Evolutionary conservation across 192 early-diverging fungal genomes (phyloP), one percentile per base, ranked within the genome.

Genomic region (Endogone sp.): DNA sequence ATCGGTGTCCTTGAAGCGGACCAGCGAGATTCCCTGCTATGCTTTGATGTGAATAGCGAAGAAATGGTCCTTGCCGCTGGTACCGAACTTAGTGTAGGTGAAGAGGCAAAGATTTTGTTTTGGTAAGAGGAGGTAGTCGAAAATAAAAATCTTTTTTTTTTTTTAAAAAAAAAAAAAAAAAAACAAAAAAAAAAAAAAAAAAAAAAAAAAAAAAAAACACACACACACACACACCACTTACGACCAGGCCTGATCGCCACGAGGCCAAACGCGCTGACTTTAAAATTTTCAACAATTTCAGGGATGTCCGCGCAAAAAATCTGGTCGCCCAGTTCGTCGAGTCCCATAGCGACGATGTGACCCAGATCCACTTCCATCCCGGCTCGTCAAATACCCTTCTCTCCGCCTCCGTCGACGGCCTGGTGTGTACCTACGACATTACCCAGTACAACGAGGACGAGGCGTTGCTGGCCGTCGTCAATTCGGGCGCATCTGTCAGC

Each of bases 371-470:
- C 62, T 92, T 88, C 74, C 86, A 89, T 58, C 86, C 86, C 25
- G 77, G 61, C 28, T 71, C 71, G 21, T 59, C 82, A 3, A 67
- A 71, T 11, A 81, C 80, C n/a, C 65, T 94, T n/a, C 77, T 92
- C 49, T 85, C 89, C 1, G 89, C 84, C 25, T 89, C 92, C 2
- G 86, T 86, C 2, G 92, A 94, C 72, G 91, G 92, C 26, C 67
- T 90, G 69, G 70, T 95, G 71, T 94, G 90, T 82, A 79, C 91
- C 66, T 92, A 88, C 82, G 86, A 90, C 79, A 61, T 85, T 49
- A 74, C 76, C 10, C 83, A 86, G 31, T 84, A 90, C 31, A 86
- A 94, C 24, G 95, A 99, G 75, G 96, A 98, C 44, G 96, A 99
- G 44, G 92, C 88, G 2, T 70, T 99, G 3, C 68, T 92, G 59